These are phyloP conservation scores for Pulchroboletus neoregius DNA, from an alignment of 1,284 basidiomycete genomes.

Conservation along the genomic window DNA sequence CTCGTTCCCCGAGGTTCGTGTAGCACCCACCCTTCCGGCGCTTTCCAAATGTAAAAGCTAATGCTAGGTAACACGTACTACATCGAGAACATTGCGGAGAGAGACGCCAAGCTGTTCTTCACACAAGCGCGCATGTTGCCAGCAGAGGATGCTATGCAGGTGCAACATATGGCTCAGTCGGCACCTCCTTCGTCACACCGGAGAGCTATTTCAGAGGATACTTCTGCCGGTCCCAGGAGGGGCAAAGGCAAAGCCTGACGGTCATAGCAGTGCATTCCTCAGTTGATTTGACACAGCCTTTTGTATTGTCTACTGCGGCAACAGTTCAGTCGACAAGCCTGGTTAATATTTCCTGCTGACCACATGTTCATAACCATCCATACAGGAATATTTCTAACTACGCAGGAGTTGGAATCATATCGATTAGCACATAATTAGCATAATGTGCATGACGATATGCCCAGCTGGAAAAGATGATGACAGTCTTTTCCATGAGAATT, in stretches of 20 bases:
- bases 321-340: neutral
- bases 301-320: slow-evolving; percentile 1
- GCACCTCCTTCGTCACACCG: slow-evolving; percentile 34
- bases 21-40: neutral
- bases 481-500: slow-evolving; percentile 2
- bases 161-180: slow-evolving; percentile 31
- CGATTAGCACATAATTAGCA: slow-evolving; percentile 17
- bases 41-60: slow-evolving; percentile 1
- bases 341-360: neutral
- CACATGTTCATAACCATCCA: slow-evolving; percentile 21
- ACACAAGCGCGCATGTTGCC: slow-evolving; percentile 81
- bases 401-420: slow-evolving; percentile 13
- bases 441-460: slow-evolving; percentile 23
- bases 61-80: slow-evolving; percentile 81
- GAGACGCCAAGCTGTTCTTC: slow-evolving; percentile 86
- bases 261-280: neutral
- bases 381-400: slow-evolving; percentile 15
- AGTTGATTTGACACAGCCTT: neutral
- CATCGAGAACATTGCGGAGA: slow-evolving; percentile 82
- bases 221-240: slow-evolving; percentile 19
- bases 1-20: slow-evolving; percentile 82
- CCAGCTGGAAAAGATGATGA: neutral
- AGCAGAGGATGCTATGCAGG: slow-evolving; percentile 17
- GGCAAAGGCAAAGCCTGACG: slow-evolving; percentile 20
- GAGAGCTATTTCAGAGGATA: slow-evolving; percentile 29